These are phyloP conservation scores for Kodamaea nitidulidarum DNA, from an alignment of 805 yeast species.

Conservation along the genomic window DNA sequence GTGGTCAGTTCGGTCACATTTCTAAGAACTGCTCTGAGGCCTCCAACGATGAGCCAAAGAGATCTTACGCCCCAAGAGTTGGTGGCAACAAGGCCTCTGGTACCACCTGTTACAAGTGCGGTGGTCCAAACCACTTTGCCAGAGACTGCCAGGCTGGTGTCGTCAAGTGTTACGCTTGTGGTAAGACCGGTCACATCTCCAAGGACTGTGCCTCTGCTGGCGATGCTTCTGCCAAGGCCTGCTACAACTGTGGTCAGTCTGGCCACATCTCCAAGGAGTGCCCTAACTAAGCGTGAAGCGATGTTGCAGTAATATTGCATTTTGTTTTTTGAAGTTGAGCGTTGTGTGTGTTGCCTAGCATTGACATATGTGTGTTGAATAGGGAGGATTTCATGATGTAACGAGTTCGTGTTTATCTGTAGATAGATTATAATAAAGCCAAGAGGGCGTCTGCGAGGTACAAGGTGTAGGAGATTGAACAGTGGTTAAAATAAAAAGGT, in stretches of 20 bases:
- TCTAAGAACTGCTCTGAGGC: constrained; percentile 61
- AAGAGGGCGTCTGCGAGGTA: not conserved
- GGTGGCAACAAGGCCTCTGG: constrained; percentile 25
- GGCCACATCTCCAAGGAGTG: constrained; percentile 91
- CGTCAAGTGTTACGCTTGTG: constrained; percentile 89
- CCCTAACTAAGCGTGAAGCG: constrained; percentile 11
- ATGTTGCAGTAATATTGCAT: constrained; percentile 3
- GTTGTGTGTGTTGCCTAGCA: constrained; percentile 7
- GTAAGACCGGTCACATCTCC: constrained; percentile 83
- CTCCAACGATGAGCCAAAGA: constrained; percentile 18
- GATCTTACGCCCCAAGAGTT: constrained; percentile 14
- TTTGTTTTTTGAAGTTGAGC: constrained; percentile 8
- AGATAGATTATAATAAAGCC: constrained; percentile 7
- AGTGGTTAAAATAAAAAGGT: no score
- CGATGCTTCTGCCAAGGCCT: constrained; percentile 46
- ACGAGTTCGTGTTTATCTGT: constrained; percentile 10
- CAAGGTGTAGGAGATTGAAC: no score
- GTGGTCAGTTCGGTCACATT: constrained; percentile 75
- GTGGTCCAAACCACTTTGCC: constrained; percentile 91
- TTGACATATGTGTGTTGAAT: constrained; percentile 9
- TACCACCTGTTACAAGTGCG: constrained; percentile 82
- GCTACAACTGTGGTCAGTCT: constrained; percentile 70
- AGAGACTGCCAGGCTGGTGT: constrained; percentile 75
- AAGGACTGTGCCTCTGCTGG: constrained; percentile 70
- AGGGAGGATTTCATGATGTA: constrained; percentile 12